phyloP scores from a whole-genome alignment of 257 asterid genomes.

The Rauvolfia tetraphylla region DNA sequence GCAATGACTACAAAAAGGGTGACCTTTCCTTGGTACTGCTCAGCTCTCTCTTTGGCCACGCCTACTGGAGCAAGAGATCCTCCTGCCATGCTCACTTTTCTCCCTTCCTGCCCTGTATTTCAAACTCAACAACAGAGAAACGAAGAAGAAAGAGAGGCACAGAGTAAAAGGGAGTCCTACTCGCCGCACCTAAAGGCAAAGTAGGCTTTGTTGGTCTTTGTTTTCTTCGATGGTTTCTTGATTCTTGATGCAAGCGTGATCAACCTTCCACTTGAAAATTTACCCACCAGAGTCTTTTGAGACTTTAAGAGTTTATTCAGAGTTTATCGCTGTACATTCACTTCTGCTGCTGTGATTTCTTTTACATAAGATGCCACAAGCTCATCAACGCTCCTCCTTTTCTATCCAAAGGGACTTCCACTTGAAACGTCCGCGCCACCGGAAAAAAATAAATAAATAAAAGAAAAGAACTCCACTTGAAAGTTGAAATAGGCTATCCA shows the following conservation, averaged over 20 bases:
- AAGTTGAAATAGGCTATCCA: too few relatives aligned
- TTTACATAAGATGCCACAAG: too few relatives aligned
- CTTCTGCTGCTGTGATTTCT: too few relatives aligned
- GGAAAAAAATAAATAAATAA: too few relatives aligned
- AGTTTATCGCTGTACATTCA: too few relatives aligned
- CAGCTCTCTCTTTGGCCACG: conserved; percentile 64
- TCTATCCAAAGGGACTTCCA: too few relatives aligned
- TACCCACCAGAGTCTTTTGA: not conserved
- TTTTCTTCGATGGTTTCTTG: not conserved
- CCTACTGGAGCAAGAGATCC: conserved; percentile 54
- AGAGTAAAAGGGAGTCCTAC: not conserved
- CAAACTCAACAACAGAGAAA: not conserved
- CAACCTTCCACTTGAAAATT: not conserved
- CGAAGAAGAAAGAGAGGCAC: not conserved
- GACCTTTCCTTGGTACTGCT: conserved; percentile 51
- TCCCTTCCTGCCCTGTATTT: not conserved
- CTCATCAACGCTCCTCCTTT: too few relatives aligned
- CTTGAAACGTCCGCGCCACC: too few relatives aligned
- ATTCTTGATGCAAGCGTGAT: not conserved
- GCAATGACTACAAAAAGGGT: conserved; percentile 53
- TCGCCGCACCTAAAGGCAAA: not conserved
- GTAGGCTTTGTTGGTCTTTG: not conserved
- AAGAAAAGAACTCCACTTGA: too few relatives aligned
- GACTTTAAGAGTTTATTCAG: too few relatives aligned
- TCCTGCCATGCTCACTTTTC: conserved; percentile 50